Conservation (phyloP, 1,284 basidiomycete genomes). For the Sporisorium scitamineum region DNA sequence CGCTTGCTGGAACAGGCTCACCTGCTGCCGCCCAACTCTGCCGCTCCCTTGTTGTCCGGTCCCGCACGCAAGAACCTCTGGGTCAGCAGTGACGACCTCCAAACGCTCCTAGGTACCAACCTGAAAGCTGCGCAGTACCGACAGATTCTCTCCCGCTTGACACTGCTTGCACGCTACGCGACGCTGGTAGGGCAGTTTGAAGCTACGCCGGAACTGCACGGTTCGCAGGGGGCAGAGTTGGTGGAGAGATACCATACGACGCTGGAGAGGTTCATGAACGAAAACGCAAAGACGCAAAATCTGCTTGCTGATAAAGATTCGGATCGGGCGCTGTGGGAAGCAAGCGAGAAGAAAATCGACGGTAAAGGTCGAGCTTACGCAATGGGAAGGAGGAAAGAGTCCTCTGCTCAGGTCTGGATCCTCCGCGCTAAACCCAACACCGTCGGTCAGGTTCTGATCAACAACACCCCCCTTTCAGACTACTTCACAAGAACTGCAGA, state of each 20-base stretch:
- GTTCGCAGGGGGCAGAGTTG: slow-evolving; percentile 13
- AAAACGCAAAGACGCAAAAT: slow-evolving; percentile 38
- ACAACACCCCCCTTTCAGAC: slow-evolving; percentile 80
- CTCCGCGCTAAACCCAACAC: slow-evolving; percentile 76
- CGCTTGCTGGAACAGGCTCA: slow-evolving; percentile 76
- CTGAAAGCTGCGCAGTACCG: slow-evolving; percentile 82
- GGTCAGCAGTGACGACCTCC: slow-evolving; percentile 77
- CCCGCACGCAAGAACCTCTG: slow-evolving; percentile 70
- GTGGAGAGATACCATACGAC: slow-evolving; percentile 46
- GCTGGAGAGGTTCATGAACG: slow-evolving; percentile 53
- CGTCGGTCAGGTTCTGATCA: slow-evolving; percentile 79
- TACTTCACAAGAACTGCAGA: slow-evolving; percentile 85
- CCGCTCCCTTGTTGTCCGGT: slow-evolving; percentile 69
- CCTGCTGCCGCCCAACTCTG: slow-evolving; percentile 81
- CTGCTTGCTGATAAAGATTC: slow-evolving; percentile 25
- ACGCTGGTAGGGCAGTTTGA: slow-evolving; percentile 69
- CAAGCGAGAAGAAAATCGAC: slow-evolving; percentile 31
- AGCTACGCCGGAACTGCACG: background rate
- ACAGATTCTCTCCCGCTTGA: slow-evolving; percentile 76
- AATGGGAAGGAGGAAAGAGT: slow-evolving; percentile 62
- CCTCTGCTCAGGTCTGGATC: slow-evolving; percentile 82
- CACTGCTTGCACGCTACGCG: slow-evolving; percentile 79
- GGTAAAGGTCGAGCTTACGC: slow-evolving; percentile 53
- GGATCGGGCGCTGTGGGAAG: slow-evolving; percentile 27
- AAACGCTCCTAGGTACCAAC: slow-evolving; percentile 74